Conservation (phyloP, 176 grass and related monocot genomes). For the Puccinellia tenuiflora region DNA sequence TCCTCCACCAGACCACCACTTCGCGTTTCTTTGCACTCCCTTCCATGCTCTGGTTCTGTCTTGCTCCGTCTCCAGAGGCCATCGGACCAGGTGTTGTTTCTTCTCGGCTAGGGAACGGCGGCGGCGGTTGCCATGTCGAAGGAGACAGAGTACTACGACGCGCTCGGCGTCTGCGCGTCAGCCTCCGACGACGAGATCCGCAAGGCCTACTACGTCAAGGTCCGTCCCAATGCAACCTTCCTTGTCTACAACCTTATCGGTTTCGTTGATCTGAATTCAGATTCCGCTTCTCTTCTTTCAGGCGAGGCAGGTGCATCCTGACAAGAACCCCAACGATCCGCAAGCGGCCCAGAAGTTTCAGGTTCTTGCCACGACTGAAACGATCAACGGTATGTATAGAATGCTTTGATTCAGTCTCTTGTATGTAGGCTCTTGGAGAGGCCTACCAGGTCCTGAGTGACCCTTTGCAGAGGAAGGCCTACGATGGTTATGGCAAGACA, state of each 20-base stretch:
- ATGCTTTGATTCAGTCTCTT: not conserved
- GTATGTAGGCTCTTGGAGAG: constrained; percentile 70
- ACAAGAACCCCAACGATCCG: constrained; percentile 74
- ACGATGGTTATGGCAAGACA: constrained; percentile 83
- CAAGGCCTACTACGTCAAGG: constrained; percentile 97
- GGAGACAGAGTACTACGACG: constrained; percentile 98
- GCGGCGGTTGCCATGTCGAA: constrained; percentile 55
- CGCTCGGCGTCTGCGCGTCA: constrained; percentile 61
- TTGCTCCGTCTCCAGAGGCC: not conserved
- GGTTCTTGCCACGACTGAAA: constrained; percentile 16
- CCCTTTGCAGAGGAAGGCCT: constrained; percentile 82
- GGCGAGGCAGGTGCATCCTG: constrained; percentile 81
- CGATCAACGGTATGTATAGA: not conserved
- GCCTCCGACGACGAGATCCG: constrained; percentile 93
- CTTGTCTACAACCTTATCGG: not conserved
- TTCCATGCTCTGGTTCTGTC: constrained; percentile 3
- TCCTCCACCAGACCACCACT: constrained; percentile 1
- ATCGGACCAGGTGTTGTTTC: not conserved
- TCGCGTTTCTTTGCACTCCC: not conserved
- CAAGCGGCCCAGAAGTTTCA: constrained; percentile 87
- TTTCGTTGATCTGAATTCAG: not conserved
- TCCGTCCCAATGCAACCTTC: not conserved
- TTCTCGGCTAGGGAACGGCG: constrained; percentile 11
- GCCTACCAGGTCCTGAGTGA: constrained; percentile 96
- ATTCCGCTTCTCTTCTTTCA: constrained; percentile 13